Percentiles rank a stretch among this genome's conserved stretches.
phyloP scores from a whole-genome alignment of 148 eudicot genomes.

The Limonium bicolor region DNA sequence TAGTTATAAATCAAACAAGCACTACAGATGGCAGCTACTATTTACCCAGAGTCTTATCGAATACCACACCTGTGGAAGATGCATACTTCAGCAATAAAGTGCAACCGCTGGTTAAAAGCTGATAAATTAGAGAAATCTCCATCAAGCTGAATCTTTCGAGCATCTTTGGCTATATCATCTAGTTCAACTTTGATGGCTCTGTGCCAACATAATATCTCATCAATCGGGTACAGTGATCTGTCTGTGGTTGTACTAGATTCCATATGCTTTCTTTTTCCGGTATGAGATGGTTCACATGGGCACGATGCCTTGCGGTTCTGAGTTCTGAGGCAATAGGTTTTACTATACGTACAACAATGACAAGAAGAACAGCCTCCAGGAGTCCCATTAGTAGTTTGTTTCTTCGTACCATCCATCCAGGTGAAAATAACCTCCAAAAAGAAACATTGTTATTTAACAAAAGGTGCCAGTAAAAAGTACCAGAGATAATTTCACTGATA shows the following conservation, averaged over 20 bases:
- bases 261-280: conserved; percentile 31
- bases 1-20: not conserved
- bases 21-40: not conserved
- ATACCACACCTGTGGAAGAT: conserved; percentile 79
- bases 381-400: conserved; percentile 14
- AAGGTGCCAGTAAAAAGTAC: not conserved
- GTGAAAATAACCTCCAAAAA: conserved; percentile 58
- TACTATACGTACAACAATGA: conserved; percentile 18
- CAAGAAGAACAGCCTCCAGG: conserved; percentile 26
- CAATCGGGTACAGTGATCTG: conserved; percentile 41
- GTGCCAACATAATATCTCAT: conserved; percentile 93
- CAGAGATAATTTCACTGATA: not conserved
- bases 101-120: conserved; percentile 74
- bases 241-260: conserved; percentile 17
- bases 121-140: conserved; percentile 69
- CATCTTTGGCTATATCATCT: conserved; percentile 78
- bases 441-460: conserved; percentile 6
- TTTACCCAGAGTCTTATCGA: not conserved
- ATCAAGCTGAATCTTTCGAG: conserved; percentile 54
- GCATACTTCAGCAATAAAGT: conserved; percentile 95
- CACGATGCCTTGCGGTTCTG: conserved; percentile 21
- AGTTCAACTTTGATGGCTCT: conserved; percentile 75
- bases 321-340: conserved; percentile 16
- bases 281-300: conserved; percentile 43
- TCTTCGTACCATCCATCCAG: conserved; percentile 82